These are phyloP conservation scores for Cardamine occulta DNA, from an alignment of 345 rosid species.

Conservation along the genomic window DNA sequence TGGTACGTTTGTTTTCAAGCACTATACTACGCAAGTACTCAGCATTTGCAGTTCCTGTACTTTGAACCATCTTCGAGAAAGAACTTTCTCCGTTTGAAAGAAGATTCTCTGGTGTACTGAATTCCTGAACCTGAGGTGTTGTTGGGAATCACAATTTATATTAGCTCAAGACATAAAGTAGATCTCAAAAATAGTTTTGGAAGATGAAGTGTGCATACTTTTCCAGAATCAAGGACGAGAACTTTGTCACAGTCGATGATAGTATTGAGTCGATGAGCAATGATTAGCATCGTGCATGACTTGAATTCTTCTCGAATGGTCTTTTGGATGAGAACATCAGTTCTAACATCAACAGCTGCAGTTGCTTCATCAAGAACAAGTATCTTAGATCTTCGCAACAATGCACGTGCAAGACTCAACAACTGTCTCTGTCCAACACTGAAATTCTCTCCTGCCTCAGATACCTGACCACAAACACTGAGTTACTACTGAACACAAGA, in stretches of 20 bases:
- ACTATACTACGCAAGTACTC: conserved; percentile 83
- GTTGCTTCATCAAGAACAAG: conserved; percentile 99
- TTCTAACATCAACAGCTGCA: conserved; percentile 98
- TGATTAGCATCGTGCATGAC: conserved; percentile 94
- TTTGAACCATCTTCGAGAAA: conserved; percentile 95
- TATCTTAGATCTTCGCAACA: conserved; percentile 94
- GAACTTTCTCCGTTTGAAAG: conserved; percentile 72
- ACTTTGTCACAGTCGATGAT: conserved; percentile 92
- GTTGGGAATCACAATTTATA: background rate
- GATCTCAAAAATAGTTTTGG: conserved; percentile 22
- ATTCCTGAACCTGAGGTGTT: conserved; percentile 76
- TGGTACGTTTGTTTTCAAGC: conserved; percentile 48
- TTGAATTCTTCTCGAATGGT: conserved; percentile 96
- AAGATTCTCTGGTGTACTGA: conserved; percentile 76
- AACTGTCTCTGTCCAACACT: conserved; percentile 99
- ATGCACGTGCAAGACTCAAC: conserved; percentile 95
- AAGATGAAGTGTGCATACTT: conserved; percentile 50
- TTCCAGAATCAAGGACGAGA: conserved; percentile 89
- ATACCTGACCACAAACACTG: conserved; percentile 55
- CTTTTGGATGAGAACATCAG: conserved; percentile 97
- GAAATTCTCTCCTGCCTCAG: conserved; percentile 96
- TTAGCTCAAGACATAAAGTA: background rate
- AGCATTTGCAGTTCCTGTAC: conserved; percentile 95
- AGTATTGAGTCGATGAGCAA: conserved; percentile 97
- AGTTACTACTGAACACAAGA: conserved; percentile 24